Base-by-base conservation (phyloP, 345 rosid species). In the Rhizophora mangle region DNA sequence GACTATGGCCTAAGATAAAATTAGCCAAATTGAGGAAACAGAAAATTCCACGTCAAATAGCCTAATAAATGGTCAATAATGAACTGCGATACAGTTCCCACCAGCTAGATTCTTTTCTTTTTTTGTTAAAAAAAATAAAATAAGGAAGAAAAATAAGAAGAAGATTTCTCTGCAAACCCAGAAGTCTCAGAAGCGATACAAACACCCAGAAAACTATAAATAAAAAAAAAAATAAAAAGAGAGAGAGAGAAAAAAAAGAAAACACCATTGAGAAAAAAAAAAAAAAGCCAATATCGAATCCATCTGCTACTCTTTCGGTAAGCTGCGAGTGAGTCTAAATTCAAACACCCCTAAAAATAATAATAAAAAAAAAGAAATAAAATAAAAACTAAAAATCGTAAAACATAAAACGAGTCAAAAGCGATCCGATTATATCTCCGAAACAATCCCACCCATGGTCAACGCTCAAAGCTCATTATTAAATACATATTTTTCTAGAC, bases 401-500 rank as follows among this genome's bases (percentile, higher is more conserved):
- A 58, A 75, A 53, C 72, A 74, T 7, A 59, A 52, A 67, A 70
- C 62, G 52, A 62, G 80, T 75, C 79, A 74, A 76, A 60, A 74
- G 52, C 78, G 88, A 87, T 90, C 96, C 98, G 85, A 85, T 76
- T 73, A 64, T 65, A 76, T 46, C 47, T 84, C 88, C 78, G 37
- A 19, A 61, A 75, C 65, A 64, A 60, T 66, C 74, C 73, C 31
- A 72, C 62, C 53, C 57, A n/a, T 64, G 65, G 79, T 72, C 65
- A 77, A 71, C 63, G 29, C 16, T 62, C 27, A 56, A 62, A 63
- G 71, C 49, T 43, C 49, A 58, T 53, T 39, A 72, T 22, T 8
- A 22, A 29, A 51, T 8, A 43, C 18, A 43, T 43, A 43, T 5
- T 43, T 43, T 43, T 43, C 49, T 43, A 43, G 5, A 43, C 3